Base-by-base conservation (phyloP, 2,329 filamentous ascomycete species). In the Coniella lustricola region DNA sequence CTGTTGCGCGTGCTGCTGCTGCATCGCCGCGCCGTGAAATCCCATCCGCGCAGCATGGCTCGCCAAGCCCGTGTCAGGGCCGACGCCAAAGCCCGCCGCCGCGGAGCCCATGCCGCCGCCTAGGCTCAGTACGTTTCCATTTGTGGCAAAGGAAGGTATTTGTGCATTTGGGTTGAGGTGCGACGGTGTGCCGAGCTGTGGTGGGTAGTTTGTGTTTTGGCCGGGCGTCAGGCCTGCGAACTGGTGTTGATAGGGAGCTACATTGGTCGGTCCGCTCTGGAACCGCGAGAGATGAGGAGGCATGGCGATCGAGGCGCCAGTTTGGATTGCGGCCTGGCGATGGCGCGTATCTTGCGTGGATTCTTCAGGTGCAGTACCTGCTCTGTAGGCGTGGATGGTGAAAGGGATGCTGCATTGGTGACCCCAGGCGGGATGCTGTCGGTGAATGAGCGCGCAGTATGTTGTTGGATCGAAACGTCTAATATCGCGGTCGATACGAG, bases 21-120 rank as follows among this genome's bases (percentile, higher is more conserved):
- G 71, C 54, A 78, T 60, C 66, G 74, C 65, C 72, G 85, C 65
- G 10, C 83, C 85, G 62, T 91, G 84, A 64, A 96, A 96, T 7
- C 88, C 84, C 77, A 93, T 87, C 61, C 91, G 82, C 51, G 88
- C 89, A 54, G 87, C 89, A 65, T 94, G 88, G 65, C 88, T 91
- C 29, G 84, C 88, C 44, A 95, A 79, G 1, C 89, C 88, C 17
- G 86, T 85, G 50, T 78, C 75, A 43, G 74, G 76, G 54, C 82
- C 82, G 9, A 77, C 77, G 49, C 67, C 75, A 56, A 74, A 78
- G 54, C 69, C 77, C 48, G 68, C 78, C 51, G 62, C 63, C 17
- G 55, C 64, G 36, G 56, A 63, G 16, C 67, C 58, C 56, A 72
- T 74, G 68, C 75, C 72, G 49, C 75, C 77, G 54, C 73, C 78